Conservation (phyloP, 208 protist genomes). For the Angomonas deanei region DNA sequence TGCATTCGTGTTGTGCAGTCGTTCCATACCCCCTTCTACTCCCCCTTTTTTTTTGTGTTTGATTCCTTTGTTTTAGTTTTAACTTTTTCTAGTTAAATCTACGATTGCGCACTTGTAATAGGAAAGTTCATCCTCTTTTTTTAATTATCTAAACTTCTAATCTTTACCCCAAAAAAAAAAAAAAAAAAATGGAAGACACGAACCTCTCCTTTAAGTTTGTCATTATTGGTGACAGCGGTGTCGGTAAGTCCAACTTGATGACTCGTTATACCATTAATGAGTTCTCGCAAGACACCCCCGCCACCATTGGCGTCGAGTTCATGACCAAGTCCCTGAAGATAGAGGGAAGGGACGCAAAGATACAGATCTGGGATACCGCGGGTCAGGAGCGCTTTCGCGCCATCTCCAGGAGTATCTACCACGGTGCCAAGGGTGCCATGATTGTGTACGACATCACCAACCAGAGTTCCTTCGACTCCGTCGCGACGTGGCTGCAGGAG, state of each 20-base stretch:
- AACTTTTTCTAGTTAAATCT: no score
- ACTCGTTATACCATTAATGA: conserved; percentile 84
- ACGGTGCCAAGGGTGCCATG: conserved; percentile 97
- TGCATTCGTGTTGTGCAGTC: no score
- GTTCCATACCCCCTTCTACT: no score
- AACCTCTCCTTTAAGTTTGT: conserved; percentile 70
- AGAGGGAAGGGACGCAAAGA: conserved; percentile 96
- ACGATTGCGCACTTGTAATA: no score
- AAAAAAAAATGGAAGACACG: conserved; percentile 76
- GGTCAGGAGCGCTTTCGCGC: conserved; percentile 99
- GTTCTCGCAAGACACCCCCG: conserved; percentile 85
- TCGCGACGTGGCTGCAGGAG: conserved; percentile 98
- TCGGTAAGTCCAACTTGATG: conserved; percentile 90
- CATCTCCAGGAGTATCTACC: conserved; percentile 96
- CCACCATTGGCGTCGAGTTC: conserved; percentile 93
- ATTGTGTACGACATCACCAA: conserved; percentile 99
- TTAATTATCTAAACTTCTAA: no score
- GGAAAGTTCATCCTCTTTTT: no score
- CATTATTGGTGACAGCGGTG: conserved; percentile 78
- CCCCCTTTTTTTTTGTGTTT: no score
- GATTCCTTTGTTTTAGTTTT: no score
- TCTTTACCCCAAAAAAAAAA: no score
- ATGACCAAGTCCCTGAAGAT: conserved; percentile 89
- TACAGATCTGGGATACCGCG: conserved; percentile 99
- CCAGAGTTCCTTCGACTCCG: conserved; percentile 95